Evolutionary conservation across 257 asterid genomes (phyloP), one percentile per base, ranked within the genome.

Genomic region (Capsicum baccatum): DNA sequence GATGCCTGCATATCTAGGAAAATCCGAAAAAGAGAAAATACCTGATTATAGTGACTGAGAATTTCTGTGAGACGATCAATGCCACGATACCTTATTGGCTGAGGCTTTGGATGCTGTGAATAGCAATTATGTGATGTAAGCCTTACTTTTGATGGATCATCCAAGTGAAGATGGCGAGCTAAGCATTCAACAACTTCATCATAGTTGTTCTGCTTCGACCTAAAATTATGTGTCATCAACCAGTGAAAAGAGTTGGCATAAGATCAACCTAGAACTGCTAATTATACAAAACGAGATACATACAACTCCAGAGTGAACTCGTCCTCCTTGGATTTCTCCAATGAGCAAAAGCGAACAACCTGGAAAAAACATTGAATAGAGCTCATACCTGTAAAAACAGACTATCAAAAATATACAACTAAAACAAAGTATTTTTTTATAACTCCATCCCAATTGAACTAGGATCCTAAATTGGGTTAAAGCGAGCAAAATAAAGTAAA

Each of bases 1-100:
- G 79, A 79, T 79, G 13, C 70, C 17, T 56, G 19, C 21, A 42
- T 12, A 9, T 64, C 60, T 78, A 78, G 64, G 64, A 14, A 35
- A 14, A 26, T 15, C 44, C 3, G 33, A 78, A 78, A 26, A 52
- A 55, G 64, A 83, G 83, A 39, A 64, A 59, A 56, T 86, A 95
- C 99, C 97, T 94, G 99, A 85, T 95, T 94, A 83, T 95, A 93
- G 86, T 95, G 99, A 88, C 90, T 91, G 85, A 95, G 98, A 97
- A 95, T 95, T 86, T 94, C 99, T 54, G 93, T 79, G 64, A 94
- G 93, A 74, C 86, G 93, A 56, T 94, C 97, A 39, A 88, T 94
- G 54, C 94, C 92, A 83, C 94, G 90, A 85, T 91, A 93, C 85
- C 92, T 91, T 56, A 94, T 91, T 37, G 97, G 92, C 70, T 92